Percentiles rank a stretch among this genome's conserved stretches.
Evolutionary conservation across 2,329 filamentous ascomycete species (phyloP).

Genomic region (Ophiostoma fasciatum): DNA sequence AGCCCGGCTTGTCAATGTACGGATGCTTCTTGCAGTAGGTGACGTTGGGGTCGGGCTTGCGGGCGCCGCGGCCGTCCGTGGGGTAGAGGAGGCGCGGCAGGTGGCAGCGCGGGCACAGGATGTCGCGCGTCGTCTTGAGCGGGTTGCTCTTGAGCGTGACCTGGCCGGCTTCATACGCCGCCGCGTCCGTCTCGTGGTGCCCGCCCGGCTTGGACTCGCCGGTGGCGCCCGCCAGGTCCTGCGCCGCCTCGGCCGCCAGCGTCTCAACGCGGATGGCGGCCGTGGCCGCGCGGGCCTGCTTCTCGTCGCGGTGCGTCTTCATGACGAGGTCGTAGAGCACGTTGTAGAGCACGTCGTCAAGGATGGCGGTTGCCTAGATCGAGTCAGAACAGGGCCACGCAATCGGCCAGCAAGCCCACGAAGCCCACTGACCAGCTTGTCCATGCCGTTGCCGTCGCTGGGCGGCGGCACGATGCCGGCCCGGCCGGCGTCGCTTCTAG

Average conservation of each 20-base stretch:
- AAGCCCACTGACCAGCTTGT: slow-evolving; percentile 38
- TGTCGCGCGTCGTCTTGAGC: slow-evolving; percentile 54
- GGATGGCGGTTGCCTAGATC: slow-evolving; percentile 40
- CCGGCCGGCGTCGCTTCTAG: slow-evolving; percentile 28
- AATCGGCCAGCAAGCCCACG: background rate
- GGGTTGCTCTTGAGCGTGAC: slow-evolving; percentile 58
- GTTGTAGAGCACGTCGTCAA: slow-evolving; percentile 64
- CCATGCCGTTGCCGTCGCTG: slow-evolving; percentile 37
- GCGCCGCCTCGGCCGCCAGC: slow-evolving; percentile 38
- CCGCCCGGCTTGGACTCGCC: slow-evolving; percentile 40
- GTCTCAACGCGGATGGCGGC: slow-evolving; percentile 51
- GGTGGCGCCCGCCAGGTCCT: slow-evolving; percentile 28
- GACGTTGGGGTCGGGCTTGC: slow-evolving; percentile 48
- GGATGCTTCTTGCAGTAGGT: slow-evolving; percentile 70
- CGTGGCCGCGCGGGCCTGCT: slow-evolving; percentile 53
- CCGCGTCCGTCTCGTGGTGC: slow-evolving; percentile 50
- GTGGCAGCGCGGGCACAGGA: slow-evolving; percentile 60
- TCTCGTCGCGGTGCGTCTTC: slow-evolving; percentile 64
- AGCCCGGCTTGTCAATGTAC: slow-evolving; percentile 60
- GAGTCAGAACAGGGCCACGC: background rate
- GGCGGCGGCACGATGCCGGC: slow-evolving; percentile 41
- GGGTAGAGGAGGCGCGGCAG: slow-evolving; percentile 60
- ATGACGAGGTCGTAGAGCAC: slow-evolving; percentile 61
- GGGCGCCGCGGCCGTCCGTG: slow-evolving; percentile 52
- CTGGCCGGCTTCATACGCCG: slow-evolving; percentile 53